Conservation (phyloP, 75 land plant species). For the Selaginella tamariscina region DNA sequence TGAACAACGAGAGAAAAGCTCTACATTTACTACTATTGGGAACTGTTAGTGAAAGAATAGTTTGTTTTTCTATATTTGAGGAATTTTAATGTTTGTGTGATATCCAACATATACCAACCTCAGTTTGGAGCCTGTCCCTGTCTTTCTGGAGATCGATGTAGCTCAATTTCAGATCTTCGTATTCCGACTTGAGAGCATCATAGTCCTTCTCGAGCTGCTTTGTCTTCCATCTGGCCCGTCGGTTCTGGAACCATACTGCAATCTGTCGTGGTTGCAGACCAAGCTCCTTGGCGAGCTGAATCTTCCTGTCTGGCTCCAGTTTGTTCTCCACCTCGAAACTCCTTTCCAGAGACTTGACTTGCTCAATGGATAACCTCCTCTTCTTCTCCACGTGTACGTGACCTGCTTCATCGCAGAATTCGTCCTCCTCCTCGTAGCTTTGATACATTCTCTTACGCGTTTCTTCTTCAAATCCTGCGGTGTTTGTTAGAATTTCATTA, state of each 20-base stretch:
- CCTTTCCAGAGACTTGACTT: not conserved
- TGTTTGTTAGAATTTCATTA: not conserved
- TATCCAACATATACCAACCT: not conserved
- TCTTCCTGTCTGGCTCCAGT: not conserved
- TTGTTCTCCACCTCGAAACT: not conserved
- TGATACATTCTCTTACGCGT: not conserved
- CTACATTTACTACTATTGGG: not conserved
- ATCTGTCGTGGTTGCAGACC: not conserved
- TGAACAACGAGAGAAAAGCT: too few species aligned
- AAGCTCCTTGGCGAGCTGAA: slow-evolving; percentile 1
- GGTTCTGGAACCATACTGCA: not conserved
- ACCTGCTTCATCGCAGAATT: not conserved
- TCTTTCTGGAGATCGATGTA: not conserved
- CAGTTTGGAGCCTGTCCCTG: not conserved
- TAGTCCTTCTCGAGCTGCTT: slow-evolving; percentile 1
- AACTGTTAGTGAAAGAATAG: not conserved
- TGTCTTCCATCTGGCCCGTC: not conserved
- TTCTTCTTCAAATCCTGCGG: not conserved
- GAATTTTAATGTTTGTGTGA: too few species aligned
- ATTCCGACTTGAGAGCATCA: not conserved
- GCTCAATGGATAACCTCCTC: not conserved
- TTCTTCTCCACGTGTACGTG: not conserved
- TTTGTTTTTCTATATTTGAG: not conserved
- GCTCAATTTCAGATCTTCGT: not conserved
- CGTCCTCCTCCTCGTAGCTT: not conserved